Evolutionary conservation across 2,329 filamentous ascomycete species (phyloP).

Genomic region (Pseudogymnoascus sp.): DNA sequence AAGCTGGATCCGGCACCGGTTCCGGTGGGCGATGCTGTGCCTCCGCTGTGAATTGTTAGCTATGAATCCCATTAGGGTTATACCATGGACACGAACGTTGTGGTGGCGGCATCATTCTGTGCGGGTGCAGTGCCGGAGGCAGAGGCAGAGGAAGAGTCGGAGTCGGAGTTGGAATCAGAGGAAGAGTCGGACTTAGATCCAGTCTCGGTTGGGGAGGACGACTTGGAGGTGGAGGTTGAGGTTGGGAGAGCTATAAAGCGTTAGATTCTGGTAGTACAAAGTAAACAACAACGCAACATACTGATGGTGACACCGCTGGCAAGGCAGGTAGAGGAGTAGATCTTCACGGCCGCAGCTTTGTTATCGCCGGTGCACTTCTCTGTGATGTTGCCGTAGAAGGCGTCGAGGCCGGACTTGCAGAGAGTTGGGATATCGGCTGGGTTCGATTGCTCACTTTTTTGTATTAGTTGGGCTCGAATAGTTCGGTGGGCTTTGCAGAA

Average conservation of each 20-base stretch:
- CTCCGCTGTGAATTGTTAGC: background rate
- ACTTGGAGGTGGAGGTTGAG: conserved; percentile 13
- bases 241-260: conserved; percentile 14
- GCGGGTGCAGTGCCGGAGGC: conserved; percentile 12
- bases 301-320: conserved; percentile 16
- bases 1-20: conserved; percentile 7
- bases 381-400: conserved; percentile 38
- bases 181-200: conserved; percentile 10
- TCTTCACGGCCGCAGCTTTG: conserved; percentile 15
- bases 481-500: background rate
- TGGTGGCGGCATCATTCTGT: conserved; percentile 9
- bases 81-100: conserved; percentile 8
- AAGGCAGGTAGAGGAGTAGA: conserved; percentile 19
- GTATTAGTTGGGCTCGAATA: background rate
- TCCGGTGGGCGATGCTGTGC: background rate
- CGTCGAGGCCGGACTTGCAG: conserved; percentile 33
- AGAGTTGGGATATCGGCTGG: conserved; percentile 19
- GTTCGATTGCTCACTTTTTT: conserved; percentile 16
- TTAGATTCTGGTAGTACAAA: background rate
- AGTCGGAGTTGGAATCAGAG: conserved; percentile 12
- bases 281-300: conserved; percentile 11
- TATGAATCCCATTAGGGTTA: background rate
- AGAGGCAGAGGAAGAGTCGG: conserved; percentile 11
- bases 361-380: conserved; percentile 32
- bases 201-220: conserved; percentile 15